Conservation (phyloP, 306 rosid genomes). For the Albizia julibrissin region DNA sequence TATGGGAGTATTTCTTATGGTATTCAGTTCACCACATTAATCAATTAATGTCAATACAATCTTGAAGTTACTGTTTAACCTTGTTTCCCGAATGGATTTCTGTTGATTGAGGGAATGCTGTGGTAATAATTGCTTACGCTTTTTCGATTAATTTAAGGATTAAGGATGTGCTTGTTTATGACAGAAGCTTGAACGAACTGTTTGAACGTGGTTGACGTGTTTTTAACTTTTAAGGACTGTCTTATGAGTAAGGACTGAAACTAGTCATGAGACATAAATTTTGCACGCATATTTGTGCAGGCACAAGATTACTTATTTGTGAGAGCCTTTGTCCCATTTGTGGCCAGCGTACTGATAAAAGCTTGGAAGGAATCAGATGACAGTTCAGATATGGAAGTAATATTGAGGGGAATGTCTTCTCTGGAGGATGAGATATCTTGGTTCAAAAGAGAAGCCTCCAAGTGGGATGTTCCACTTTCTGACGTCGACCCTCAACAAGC, state of each 20-base stretch:
- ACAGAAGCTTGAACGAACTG: background rate
- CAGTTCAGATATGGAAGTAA: constrained; percentile 55
- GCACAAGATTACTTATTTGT: constrained; percentile 82
- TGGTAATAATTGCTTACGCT: too few relatives aligned
- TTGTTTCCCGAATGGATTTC: background rate
- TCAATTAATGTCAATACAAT: background rate
- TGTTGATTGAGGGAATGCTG: too few relatives aligned
- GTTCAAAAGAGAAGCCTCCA: constrained; percentile 73
- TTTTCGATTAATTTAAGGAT: too few relatives aligned
- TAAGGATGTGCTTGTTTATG: background rate
- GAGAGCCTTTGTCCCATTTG: constrained; percentile 68
- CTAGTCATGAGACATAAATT: background rate
- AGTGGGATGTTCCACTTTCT: constrained; percentile 55
- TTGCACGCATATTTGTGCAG: constrained; percentile 37
- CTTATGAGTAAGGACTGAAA: background rate
- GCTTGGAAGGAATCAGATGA: constrained; percentile 71
- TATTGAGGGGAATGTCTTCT: constrained; percentile 62
- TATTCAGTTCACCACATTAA: background rate
- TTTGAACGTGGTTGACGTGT: background rate
- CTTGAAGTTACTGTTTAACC: background rate
- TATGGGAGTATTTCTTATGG: background rate
- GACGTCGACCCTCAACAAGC: constrained; percentile 53
- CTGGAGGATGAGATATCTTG: constrained; percentile 68
- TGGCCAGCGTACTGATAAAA: constrained; percentile 59
- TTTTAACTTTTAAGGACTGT: background rate